Conservation (phyloP, 305 asterid species). For the Fraxinus floribunda region DNA sequence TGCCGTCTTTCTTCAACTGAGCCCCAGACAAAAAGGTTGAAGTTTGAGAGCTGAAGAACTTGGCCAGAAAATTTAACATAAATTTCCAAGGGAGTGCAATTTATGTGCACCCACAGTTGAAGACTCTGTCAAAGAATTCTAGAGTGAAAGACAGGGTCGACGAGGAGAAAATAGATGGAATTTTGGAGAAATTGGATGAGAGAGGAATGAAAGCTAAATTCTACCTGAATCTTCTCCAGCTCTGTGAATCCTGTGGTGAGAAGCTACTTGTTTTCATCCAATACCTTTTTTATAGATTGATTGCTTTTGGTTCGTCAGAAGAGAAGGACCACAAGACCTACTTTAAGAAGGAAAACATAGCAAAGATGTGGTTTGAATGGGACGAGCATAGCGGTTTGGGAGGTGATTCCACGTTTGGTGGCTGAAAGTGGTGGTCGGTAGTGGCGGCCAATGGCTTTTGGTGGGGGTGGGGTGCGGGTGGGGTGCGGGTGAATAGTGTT, state of each 20-base stretch:
- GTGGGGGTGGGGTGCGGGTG: no score
- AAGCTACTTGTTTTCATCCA: constrained; percentile 88
- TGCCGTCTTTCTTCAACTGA: constrained; percentile 67
- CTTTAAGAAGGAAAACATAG: constrained; percentile 76
- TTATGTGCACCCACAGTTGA: constrained; percentile 75
- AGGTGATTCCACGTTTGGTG: no score
- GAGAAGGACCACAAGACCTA: constrained; percentile 80
- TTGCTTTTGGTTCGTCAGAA: constrained; percentile 75
- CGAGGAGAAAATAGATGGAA: constrained; percentile 60
- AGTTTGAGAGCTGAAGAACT: constrained; percentile 44
- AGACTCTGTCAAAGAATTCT: constrained; percentile 55
- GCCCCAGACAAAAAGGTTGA: constrained; percentile 53
- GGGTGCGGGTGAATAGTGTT: no score
- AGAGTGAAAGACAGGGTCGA: constrained; percentile 71
- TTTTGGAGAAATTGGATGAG: constrained; percentile 58
- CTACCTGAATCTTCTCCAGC: constrained; percentile 78
- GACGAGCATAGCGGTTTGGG: constrained; percentile 52
- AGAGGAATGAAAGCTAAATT: constrained; percentile 81
- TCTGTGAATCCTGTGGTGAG: constrained; percentile 81
- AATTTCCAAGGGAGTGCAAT: constrained; percentile 85
- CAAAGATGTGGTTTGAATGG: constrained; percentile 99
- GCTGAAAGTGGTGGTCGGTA: no score
- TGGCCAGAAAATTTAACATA: constrained; percentile 60
- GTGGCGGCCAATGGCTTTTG: no score
- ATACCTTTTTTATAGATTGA: constrained; percentile 67